Percentiles rank a stretch among this genome's conserved stretches.
Evolutionary conservation across 2,329 filamentous ascomycete species (phyloP).

Genomic region (Colletotrichum lini): DNA sequence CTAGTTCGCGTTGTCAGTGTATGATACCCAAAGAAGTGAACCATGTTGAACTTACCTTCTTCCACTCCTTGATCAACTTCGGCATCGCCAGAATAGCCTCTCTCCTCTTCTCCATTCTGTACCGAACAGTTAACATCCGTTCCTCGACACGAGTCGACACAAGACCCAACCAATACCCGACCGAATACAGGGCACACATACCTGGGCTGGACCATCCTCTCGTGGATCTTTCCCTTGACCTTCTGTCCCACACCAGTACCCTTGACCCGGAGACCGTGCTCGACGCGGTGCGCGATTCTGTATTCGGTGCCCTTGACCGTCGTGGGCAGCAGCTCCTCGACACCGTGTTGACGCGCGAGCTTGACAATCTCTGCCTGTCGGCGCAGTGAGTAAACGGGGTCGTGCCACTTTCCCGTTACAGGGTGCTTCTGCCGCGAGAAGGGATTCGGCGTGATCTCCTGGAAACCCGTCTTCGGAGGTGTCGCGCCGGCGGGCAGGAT

Average conservation of each 20-base stretch:
- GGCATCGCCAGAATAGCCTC: constrained; percentile 97
- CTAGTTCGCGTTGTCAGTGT: constrained; percentile 58
- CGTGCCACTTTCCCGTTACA: constrained; percentile 84
- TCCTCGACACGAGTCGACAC: neutral
- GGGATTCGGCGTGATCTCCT: constrained; percentile 77
- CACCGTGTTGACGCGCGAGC: constrained; percentile 82
- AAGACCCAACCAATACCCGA: neutral
- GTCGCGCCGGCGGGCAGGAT: constrained; percentile 64
- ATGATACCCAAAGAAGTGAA: neutral
- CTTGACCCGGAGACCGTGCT: constrained; percentile 87
- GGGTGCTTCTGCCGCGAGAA: constrained; percentile 87
- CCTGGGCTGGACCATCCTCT: constrained; percentile 85
- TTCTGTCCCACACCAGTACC: constrained; percentile 92
- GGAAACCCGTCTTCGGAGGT: constrained; percentile 65
- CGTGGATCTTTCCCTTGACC: constrained; percentile 96
- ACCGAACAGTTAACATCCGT: constrained; percentile 49
- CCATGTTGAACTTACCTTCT: constrained; percentile 77
- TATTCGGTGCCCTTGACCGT: constrained; percentile 82
- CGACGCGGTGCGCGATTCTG: constrained; percentile 78
- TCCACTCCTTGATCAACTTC: constrained; percentile 91
- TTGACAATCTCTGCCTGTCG: constrained; percentile 94
- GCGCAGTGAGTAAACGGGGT: constrained; percentile 85
- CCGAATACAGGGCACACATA: constrained; percentile 57
- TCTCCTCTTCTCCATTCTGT: constrained; percentile 87
- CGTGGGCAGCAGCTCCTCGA: constrained; percentile 84